Evolutionary conservation across 768 basidiomycete species (phyloP).

Genomic region (Termitomyces sp.): DNA sequence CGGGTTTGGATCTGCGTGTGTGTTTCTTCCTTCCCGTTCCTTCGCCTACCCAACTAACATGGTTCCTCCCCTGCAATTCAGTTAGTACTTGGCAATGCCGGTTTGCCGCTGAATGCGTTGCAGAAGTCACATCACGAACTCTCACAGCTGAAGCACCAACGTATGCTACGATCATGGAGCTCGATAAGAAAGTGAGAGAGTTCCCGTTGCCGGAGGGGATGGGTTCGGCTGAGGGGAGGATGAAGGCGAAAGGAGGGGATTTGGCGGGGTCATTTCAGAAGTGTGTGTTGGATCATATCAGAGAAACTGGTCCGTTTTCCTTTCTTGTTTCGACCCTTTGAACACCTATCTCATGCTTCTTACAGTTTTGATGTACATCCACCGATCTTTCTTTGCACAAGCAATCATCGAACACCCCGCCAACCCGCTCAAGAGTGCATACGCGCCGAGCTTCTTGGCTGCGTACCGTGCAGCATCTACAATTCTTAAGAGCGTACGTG

Average conservation of each 20-base stretch:
- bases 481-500: slow-evolving; percentile 46
- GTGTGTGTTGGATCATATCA: slow-evolving; percentile 45
- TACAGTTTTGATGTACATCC: slow-evolving; percentile 58
- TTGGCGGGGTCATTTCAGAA: slow-evolving; percentile 38
- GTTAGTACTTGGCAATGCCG: slow-evolving; percentile 60
- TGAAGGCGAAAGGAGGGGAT: slow-evolving; percentile 14
- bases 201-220: slow-evolving; percentile 28
- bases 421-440: slow-evolving; percentile 63
- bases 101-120: slow-evolving; percentile 63
- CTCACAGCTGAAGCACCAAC: slow-evolving; percentile 62
- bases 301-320: slow-evolving; percentile 37
- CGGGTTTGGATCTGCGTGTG: slow-evolving; percentile 30
- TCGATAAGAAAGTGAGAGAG: slow-evolving; percentile 66
- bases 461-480: slow-evolving; percentile 55
- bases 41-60: neutral
- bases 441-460: slow-evolving; percentile 62
- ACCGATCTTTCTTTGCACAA: slow-evolving; percentile 67
- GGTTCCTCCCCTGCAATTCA: slow-evolving; percentile 22
- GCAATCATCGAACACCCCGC: slow-evolving; percentile 64
- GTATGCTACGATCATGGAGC: slow-evolving; percentile 62
- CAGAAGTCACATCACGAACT: slow-evolving; percentile 59
- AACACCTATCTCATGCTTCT: neutral
- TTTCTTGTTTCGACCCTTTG: neutral
- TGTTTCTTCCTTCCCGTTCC: slow-evolving; percentile 6
- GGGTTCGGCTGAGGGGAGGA: neutral